Conservation (phyloP, 345 rosid species). For the Viola odorata region DNA sequence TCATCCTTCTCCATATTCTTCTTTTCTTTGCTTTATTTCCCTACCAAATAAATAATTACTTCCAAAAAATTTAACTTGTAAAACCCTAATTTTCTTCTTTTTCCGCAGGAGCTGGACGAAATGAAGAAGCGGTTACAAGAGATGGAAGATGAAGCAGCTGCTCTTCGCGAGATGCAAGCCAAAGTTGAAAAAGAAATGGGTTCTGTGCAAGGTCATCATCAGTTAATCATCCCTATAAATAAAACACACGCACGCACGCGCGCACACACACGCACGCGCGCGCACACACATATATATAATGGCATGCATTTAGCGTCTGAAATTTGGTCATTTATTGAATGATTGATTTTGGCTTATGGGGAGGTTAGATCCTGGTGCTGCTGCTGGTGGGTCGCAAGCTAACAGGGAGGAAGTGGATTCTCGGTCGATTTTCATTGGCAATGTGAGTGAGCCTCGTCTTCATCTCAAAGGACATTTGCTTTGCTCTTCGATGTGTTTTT, state of each 20-base stretch:
- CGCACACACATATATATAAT: background rate
- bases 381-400: conserved; percentile 45
- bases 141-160: conserved; percentile 24
- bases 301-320: background rate
- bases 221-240: too few relatives aligned
- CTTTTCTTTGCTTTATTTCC: background rate
- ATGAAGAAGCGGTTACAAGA: conserved; percentile 21
- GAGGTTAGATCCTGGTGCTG: conserved; percentile 44
- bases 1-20: background rate
- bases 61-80: too few relatives aligned
- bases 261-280: too few relatives aligned
- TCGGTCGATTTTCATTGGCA: conserved; percentile 71
- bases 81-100: background rate
- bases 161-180: conserved; percentile 20
- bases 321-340: background rate
- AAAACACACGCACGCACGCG: too few relatives aligned
- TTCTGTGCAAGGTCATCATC: conserved; percentile 10
- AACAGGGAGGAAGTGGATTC: conserved; percentile 68
- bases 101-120: conserved; percentile 15
- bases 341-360: background rate
- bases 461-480: conserved; percentile 15
- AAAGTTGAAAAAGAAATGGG: conserved; percentile 21
- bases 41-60: too few relatives aligned
- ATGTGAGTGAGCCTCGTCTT: conserved; percentile 39
- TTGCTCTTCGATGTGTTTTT: background rate